Percentiles rank a stretch among this genome's conserved stretches.
Conservation (phyloP, 176 grass and related monocot species). For the Echinochloa phyllopogon region DNA sequence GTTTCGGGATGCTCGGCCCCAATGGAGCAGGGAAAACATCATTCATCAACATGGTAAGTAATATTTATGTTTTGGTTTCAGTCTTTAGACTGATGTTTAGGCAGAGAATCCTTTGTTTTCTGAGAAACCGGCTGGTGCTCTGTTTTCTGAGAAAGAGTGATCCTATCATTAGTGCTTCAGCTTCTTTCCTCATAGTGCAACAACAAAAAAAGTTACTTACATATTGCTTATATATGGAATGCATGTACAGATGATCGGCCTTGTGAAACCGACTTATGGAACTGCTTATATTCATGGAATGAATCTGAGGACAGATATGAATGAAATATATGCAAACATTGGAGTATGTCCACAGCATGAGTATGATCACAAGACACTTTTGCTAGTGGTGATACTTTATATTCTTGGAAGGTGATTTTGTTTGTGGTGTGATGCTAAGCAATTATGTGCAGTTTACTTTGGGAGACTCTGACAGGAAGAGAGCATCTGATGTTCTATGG, state of each 20-base stretch:
- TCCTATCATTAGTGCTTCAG: background rate
- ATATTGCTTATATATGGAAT: constrained; percentile 1
- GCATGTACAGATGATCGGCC: constrained; percentile 72
- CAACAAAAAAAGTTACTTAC: background rate
- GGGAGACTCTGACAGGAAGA: constrained; percentile 78
- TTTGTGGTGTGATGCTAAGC: background rate
- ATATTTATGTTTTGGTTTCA: background rate
- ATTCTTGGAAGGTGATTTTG: background rate
- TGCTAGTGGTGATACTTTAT: background rate
- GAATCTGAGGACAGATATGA: constrained; percentile 76
- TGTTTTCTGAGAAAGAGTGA: background rate
- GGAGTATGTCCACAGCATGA: constrained; percentile 94
- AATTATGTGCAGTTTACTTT: constrained; percentile 70
- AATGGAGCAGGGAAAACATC: constrained; percentile 77
- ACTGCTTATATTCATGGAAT: constrained; percentile 88
- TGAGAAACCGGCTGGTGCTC: background rate
- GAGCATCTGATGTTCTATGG: constrained; percentile 92
- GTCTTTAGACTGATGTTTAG: background rate
- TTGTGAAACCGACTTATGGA: constrained; percentile 60
- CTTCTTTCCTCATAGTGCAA: background rate
- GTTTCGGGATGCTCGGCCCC: constrained; percentile 77
- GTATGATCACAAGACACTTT: constrained; percentile 46
- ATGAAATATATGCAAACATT: constrained; percentile 70
- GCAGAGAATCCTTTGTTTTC: background rate
- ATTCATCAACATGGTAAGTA: constrained; percentile 68